Conservation (phyloP, 2,329 filamentous ascomycete genomes). For the Arthrobotrys megalospora region DNA sequence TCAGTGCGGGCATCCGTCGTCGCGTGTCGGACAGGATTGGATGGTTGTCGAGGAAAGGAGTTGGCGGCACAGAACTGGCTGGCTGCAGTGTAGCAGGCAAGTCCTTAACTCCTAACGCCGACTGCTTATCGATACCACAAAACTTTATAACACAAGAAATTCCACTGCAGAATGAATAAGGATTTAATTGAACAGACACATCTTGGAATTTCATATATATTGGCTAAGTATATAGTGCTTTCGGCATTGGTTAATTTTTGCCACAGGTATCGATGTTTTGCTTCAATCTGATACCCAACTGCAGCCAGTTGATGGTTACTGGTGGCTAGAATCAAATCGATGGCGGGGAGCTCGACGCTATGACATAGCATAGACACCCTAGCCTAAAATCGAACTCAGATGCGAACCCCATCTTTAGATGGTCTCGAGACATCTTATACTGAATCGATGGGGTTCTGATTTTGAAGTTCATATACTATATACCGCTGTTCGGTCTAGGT, state of each 20-base stretch:
- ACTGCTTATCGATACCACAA: conserved; percentile 13
- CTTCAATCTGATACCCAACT: too few relatives aligned
- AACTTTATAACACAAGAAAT: neutral
- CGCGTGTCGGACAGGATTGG: neutral
- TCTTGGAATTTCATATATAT: too few relatives aligned
- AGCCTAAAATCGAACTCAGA: conserved; percentile 6
- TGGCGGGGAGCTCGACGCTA: conserved; percentile 17
- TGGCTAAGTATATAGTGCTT: too few relatives aligned
- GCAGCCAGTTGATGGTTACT: too few relatives aligned
- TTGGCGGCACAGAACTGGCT: neutral
- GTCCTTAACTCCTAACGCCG: conserved; percentile 5
- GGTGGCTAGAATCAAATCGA: neutral
- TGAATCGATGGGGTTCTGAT: neutral
- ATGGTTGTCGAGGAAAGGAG: neutral
- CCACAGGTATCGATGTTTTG: too few relatives aligned
- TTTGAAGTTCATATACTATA: too few relatives aligned
- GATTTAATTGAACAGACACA: too few relatives aligned
- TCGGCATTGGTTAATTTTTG: too few relatives aligned
- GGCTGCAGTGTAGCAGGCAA: neutral
- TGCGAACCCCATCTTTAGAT: neutral
- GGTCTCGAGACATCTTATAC: neutral
- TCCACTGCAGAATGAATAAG: too few relatives aligned
- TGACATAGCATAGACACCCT: conserved; percentile 9
- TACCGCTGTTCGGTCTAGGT: too few relatives aligned
- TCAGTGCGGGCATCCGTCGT: neutral